Percentiles rank a stretch among this genome's conserved stretches.
Evolutionary conservation across 1,139 yeast genomes (phyloP).

Genomic region (Geotrichum australiense): DNA sequence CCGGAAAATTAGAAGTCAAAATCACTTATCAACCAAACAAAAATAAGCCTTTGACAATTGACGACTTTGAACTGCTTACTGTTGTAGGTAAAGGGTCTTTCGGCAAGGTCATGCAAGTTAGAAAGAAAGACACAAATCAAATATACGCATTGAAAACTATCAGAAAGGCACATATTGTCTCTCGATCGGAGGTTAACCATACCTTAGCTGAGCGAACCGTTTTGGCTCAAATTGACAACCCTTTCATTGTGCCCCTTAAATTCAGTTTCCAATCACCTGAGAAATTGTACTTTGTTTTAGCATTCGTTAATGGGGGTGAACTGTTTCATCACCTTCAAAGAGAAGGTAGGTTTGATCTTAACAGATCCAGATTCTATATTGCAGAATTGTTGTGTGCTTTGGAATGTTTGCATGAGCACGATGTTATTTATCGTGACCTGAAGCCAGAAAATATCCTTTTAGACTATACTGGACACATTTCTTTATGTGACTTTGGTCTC

Average conservation of each 20-base stretch:
- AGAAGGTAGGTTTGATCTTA: slow-evolving; percentile 82
- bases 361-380: slow-evolving; percentile 85
- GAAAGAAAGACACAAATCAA: slow-evolving; percentile 88
- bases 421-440: slow-evolving; percentile 88
- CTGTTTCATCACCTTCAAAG: slow-evolving; percentile 88
- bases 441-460: slow-evolving; percentile 92
- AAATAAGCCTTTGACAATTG: slow-evolving; percentile 68
- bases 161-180: slow-evolving; percentile 87
- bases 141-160: slow-evolving; percentile 91
- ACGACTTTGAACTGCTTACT: slow-evolving; percentile 84
- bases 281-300: slow-evolving; percentile 78
- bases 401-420: slow-evolving; percentile 82
- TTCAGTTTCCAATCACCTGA: slow-evolving; percentile 96
- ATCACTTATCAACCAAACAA: slow-evolving; percentile 73
- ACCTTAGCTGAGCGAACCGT: slow-evolving; percentile 95
- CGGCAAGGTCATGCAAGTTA: slow-evolving; percentile 98
- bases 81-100: slow-evolving; percentile 97
- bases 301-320: slow-evolving; percentile 96
- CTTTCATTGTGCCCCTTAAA: slow-evolving; percentile 94
- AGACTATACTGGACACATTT: slow-evolving; percentile 96
- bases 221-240: slow-evolving; percentile 83
- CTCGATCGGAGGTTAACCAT: slow-evolving; percentile 90
- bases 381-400: slow-evolving; percentile 90
- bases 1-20: slow-evolving; percentile 47
- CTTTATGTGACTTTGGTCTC: slow-evolving; percentile 92